These are phyloP conservation scores for Hypericum perforatum DNA, from an alignment of 345 rosid genomes.

Conservation along the genomic window DNA sequence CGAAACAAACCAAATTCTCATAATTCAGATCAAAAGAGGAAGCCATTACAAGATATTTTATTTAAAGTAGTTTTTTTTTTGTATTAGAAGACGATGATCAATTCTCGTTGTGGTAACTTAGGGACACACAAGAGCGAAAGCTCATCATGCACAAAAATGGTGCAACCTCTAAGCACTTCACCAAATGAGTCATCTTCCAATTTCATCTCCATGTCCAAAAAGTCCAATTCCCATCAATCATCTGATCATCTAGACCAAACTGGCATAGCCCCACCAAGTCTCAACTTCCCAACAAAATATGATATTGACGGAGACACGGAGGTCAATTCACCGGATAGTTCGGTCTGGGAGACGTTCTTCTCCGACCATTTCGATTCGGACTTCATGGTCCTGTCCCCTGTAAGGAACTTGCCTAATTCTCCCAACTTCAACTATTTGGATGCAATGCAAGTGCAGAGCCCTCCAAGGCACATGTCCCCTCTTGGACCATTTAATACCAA, in stretches of 20 bases:
- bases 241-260: slow-evolving; percentile 31
- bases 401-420: slow-evolving; percentile 34
- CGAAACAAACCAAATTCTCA: no score
- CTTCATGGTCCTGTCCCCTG: slow-evolving; percentile 58
- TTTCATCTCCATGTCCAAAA: slow-evolving; percentile 19
- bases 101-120: slow-evolving; percentile 33
- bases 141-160: slow-evolving; percentile 20
- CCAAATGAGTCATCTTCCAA: slow-evolving; percentile 18
- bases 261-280: slow-evolving; percentile 39
- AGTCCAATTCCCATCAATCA: neutral
- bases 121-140: slow-evolving; percentile 34
- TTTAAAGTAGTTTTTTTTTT: no score
- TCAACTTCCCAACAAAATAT: slow-evolving; percentile 35
- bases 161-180: slow-evolving; percentile 17
- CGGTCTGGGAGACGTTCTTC: slow-evolving; percentile 48
- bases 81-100: slow-evolving; percentile 17
- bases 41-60: no score
- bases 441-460: slow-evolving; percentile 37
- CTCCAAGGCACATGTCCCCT: slow-evolving; percentile 31
- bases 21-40: no score
- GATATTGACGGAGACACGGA: slow-evolving; percentile 46
- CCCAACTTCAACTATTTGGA: slow-evolving; percentile 15
- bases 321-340: slow-evolving; percentile 45
- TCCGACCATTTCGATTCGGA: slow-evolving; percentile 46
- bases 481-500: slow-evolving; percentile 20